Evolutionary conservation across 768 basidiomycete genomes (phyloP), one percentile per base, ranked within the genome.

Genomic region (Mycena alexandri): DNA sequence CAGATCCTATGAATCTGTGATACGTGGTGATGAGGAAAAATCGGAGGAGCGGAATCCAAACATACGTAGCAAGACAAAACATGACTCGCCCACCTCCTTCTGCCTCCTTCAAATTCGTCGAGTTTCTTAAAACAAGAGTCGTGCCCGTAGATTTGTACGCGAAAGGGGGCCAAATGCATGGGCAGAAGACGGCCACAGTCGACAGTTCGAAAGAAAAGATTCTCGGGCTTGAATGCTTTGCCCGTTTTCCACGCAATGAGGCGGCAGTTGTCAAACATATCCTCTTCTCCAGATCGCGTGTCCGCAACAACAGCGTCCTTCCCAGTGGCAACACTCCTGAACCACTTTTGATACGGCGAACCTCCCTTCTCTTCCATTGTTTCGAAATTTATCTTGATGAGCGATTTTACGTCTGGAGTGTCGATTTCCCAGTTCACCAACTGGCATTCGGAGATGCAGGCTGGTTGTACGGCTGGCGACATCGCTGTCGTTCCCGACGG

Each of bases 1-100:
- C 73, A 64, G 12, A 77, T 34, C 6, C 73, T 65, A 52, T 75
- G 73, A 44, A 74, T 63, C 74, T 78, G 52, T 7, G 17, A 38
- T 22, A 29, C 44, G 38, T 10, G 38, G 11, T 36, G 33, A 24
- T 14, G 50, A 16, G n/a, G 19, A 33, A 24, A 19, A 21, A 36
- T 22, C 44, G 17, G 9, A 19, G 34, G 34, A 21, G 17, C 34
- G 29, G 8, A 34, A 29, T 38, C 38, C 38, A 38, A 36, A 42
- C 63, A 41, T 51, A 70, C 64, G n/a, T 61, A 54, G 47, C 22
- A 16, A 16, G 41, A 7, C 2, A 70, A 50, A 5, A 22, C 33
- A 3, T 8, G 21, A 9, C 13, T 8, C 3, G 29, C 33, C 64
- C 60, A 66, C 17, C 14, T 14, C 12, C 46, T 61, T 11, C 67